Base-by-base conservation (phyloP, 257 asterid genomes). In the Euphrasia confusa region DNA sequence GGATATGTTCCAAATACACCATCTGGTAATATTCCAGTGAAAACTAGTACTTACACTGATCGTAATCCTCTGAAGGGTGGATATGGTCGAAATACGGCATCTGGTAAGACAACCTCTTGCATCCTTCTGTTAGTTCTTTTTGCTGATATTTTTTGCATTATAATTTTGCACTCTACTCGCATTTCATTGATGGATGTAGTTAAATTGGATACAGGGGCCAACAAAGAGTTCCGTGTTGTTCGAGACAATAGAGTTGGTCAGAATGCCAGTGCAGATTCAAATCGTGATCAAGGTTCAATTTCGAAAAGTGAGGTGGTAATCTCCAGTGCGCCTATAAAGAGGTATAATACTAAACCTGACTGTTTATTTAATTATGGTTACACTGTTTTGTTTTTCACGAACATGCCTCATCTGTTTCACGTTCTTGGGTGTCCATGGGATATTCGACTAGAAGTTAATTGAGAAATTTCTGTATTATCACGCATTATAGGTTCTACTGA, bases 211-310 rank as follows among this genome's bases (percentile, higher is more conserved):
- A 82, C 84, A 83, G 89, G 88, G 68, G 78, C 79, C 57, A 78
- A 72, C 77, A 78, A 77, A 62, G 89, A 89, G 78, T 93, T 93
- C 69, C 96, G 99, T 39, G 83, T 89, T 60, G 95, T 93, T 71
- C 84, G 95, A 68, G 99, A 93, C 77, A 93, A 87, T 69, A 89
- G 96, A 80, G 78, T 77, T 53, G 84, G 65, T 77, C 95, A 82
- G 58, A 78, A 71, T 69, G 69, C 81, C 52, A 60, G 60, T 68
- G 52, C 61, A 71, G 95, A 79, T 72, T 58, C 73, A 60, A 86
- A 84, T 76, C 73, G 79, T 70, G 80, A 70, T 56, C 80, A 75
- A 61, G 78, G 65, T 78, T 75, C 94, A 57, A 69, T 81, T 60
- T 63, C 88, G 30, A 72, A 64, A 60, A 60, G 33, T 60, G 81